These are phyloP conservation scores for Aspergillus niger DNA, from an alignment of 2,329 filamentous ascomycete species.

Conservation along the genomic window DNA sequence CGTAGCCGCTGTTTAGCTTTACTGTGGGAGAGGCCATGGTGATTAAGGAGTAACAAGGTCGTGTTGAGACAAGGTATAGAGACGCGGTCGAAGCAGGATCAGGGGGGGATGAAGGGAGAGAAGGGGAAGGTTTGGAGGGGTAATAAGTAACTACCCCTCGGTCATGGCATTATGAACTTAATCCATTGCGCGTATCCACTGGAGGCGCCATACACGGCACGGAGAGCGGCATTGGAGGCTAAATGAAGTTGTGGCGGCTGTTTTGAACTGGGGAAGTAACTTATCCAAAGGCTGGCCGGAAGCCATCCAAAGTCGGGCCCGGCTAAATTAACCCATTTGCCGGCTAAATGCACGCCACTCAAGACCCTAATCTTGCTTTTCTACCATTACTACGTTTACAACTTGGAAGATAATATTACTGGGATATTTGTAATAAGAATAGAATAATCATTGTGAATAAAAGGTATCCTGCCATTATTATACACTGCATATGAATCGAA, in stretches of 20 bases:
- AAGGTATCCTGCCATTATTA: background rate
- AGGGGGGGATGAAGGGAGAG: constrained; percentile 11
- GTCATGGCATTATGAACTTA: background rate
- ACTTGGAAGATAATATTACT: background rate
- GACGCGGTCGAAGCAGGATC: constrained; percentile 2
- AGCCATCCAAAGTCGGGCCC: constrained; percentile 1
- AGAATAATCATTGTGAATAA: background rate
- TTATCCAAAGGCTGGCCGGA: too few species aligned
- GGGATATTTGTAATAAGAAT: too few species aligned
- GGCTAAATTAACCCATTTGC: background rate
- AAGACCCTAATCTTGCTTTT: background rate
- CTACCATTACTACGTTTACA: background rate
- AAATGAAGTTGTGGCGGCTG: constrained; percentile 8
- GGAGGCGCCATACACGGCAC: background rate
- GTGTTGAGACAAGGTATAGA: constrained; percentile 1
- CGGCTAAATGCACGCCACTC: constrained; percentile 9
- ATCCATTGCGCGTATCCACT: background rate
- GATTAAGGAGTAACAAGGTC: constrained; percentile 5
- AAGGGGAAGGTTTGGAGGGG: constrained; percentile 14
- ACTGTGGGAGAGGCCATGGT: constrained; percentile 19
- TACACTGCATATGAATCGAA: background rate
- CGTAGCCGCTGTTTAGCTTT: constrained; percentile 31
- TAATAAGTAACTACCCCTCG: constrained; percentile 3
- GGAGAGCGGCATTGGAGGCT: constrained; percentile 10
- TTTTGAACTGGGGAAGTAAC: background rate